A percentile compares a stretch with the other conserved stretches of the same genome.
phyloP scores from a whole-genome alignment of 495 filamentous ascomycete species.

The Podospora pseudopauciseta region DNA sequence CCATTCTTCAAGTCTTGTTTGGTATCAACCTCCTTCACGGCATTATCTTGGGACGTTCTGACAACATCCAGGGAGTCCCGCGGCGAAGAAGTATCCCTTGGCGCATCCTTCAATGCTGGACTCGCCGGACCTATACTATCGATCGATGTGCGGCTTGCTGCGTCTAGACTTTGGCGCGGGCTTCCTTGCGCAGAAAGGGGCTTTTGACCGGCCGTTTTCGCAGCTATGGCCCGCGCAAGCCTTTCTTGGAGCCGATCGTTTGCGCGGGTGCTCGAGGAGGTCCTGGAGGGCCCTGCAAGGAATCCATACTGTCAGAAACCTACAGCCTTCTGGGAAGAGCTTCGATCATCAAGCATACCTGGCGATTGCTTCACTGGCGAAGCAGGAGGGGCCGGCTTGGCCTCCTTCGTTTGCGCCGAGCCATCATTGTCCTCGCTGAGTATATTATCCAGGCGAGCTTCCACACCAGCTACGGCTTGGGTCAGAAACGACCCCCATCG shows the following conservation, averaged over 20 bases:
- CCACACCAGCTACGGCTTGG: conserved; percentile 89
- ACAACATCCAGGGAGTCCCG: conserved; percentile 25
- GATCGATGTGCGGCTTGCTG: conserved; percentile 27
- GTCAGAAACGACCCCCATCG: conserved; percentile 84
- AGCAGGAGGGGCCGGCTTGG: conserved; percentile 26
- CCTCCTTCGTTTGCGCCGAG: conserved; percentile 30
- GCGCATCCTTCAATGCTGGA: conserved; percentile 15
- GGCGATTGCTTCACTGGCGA: conserved; percentile 31
- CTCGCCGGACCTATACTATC: conserved; percentile 26
- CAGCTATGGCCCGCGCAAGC: conserved; percentile 61
- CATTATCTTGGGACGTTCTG: conserved; percentile 19
- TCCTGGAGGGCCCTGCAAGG: conserved; percentile 40
- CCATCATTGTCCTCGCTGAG: conserved; percentile 69
- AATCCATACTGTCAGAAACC: conserved; percentile 20
- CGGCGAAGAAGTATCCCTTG: conserved; percentile 14
- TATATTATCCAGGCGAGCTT: conserved; percentile 89
- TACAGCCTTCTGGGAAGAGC: neutral
- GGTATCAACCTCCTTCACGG: neutral
- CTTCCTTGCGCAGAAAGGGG: conserved; percentile 29
- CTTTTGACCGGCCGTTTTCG: conserved; percentile 31
- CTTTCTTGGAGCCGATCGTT: conserved; percentile 85
- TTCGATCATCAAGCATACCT: conserved; percentile 17
- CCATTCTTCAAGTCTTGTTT: conserved; percentile 3
- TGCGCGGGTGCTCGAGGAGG: conserved; percentile 53
- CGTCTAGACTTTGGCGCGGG: conserved; percentile 35